Base-by-base conservation (phyloP, 75 land plant genomes). In the Gnetum montanum region DNA sequence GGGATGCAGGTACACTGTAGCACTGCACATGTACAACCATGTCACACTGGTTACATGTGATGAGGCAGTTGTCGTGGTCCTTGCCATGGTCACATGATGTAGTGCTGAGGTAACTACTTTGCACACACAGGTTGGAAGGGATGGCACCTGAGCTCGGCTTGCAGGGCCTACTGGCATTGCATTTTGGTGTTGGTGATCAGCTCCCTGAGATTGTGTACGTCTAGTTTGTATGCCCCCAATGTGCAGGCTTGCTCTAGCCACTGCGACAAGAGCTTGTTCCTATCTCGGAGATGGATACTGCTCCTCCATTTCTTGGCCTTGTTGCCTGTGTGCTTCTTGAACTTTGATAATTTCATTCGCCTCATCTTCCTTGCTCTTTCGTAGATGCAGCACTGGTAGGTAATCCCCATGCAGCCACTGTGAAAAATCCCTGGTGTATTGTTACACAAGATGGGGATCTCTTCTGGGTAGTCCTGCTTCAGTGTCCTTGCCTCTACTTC, bases 21-120 rank as follows among this genome's bases (percentile, higher is more conserved):
- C 99, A 95, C 54, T 90, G 88, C 58, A 89, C 88, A 71, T 95
- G 99, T 20, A 95, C 99, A 23, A 86, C 91, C 56, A 95, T 72
- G 57, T 91, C 88, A 45, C 99, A 95, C 83, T 85, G 81, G 61
- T 76, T 90, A 56, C 99, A 95, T 28, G 86, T 83, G 12, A 95
- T 83, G 38, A 95, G 89, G 65, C 83, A 89, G 71, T 95, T 83
- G 18, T 80, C 63, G 33, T 89, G 83, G 69, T 71, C 80, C 59
- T 95, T 96, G 61, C 81, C 86, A 50, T 76, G 64, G 88, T 79
- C 99, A 89, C 2, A 89, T 61, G 20, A 84, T 96, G 77, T 96
- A 95, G 48, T 83, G 65, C 51, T 86, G 96, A 38, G 85, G 60
- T 56, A 83, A 83, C 97, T 94, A 92, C 57, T 66, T 84, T 19